Evolutionary conservation across 1,284 basidiomycete species (phyloP), one percentile per base, ranked within the genome.

Genomic region (Cutaneotrichosporon mucoides): DNA sequence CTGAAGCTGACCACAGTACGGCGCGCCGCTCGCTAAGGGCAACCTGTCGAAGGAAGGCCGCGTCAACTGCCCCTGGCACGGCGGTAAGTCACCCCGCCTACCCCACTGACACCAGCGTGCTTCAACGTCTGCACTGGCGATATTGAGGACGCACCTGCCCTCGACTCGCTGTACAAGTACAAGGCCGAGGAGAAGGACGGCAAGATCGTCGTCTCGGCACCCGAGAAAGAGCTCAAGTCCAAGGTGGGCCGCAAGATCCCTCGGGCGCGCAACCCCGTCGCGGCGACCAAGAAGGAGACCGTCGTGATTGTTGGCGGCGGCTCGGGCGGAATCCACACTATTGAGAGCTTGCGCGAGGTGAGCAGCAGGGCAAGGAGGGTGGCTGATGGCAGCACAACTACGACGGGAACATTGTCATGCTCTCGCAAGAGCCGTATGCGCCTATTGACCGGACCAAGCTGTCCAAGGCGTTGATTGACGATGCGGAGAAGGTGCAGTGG

Each of bases 51-150:
- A 85, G 36, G 87, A 90, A 70, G 91, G 89, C 6, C 80, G 89
- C 65, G 83, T 94, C 43, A 85, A 89, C 54, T 91, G 90, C 73
- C 90, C 90, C 6, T 94, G 91, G 90, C 91, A 94, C 75, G 90
- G 91, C 79, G 88, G 87, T 88, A 66, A 57, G 80, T 71, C 6
- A 4, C 43, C 11, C 34, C 10, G 42, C 51, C 15, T 42, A 52
- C 13, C 4, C 8, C 35, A n/a, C 50, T 56, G 35, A 49, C 34
- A 10, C 9, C 49, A 75, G 92, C 92, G 41, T 94, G 91, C 79
- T 95, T 94, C 83, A 88, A 89, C 67, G 84, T 90, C 48, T 86
- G 85, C 78, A 88, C 84, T 3, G 79, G 80, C 46, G 82, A 83
- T 55, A 77, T 79, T 57, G 92, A 96, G 82, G 92, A 97, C 75